Evolutionary conservation across 202 grass and related monocot genomes (phyloP), one percentile per base, ranked within the genome.

Genomic region (Hordeum pubiflorum): DNA sequence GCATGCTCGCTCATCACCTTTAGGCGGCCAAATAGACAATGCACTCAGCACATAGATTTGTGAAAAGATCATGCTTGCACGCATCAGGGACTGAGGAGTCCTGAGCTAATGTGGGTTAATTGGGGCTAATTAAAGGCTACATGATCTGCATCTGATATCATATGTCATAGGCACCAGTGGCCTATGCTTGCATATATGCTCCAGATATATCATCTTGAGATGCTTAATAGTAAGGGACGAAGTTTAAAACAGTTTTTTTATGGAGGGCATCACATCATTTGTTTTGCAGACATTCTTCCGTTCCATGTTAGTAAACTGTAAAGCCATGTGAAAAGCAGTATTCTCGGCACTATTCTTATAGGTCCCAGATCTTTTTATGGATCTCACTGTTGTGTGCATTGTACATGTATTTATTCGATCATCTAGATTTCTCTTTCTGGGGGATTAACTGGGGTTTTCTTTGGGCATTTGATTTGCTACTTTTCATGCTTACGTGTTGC

Each of bases 221-320:
- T 86, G 78, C 73, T 78, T 82, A 77, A 66, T 85, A 60, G 56
- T 48, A 48, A 58, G 39, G 15, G 46, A 74, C 5, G 15, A 60
- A 79, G 83, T 83, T 83, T 83, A 74, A 86, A 78, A 44, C 33
- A 83, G 23, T 86, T 72, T 69, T 72, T 82, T 83, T 86, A 75
- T 86, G 75, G 64, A 64, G 82, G 60, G 83, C 88, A 86, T 89
- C 88, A 80, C 83, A 86, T 79, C 80, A 83, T 89, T 86, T 75
- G 69, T 75, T 89, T 79, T 78, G 79, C 55, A 37, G 79, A 89
- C 83, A 83, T 86, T 83, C 88, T 89, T 82, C 69, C 74, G 74
- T 50, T 83, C 52, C 84, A 79, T 89, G 84, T 86, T 89, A 89
- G 88, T 86, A 89, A 89, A 86, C 88, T 89, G 83, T 75, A 83